These are phyloP conservation scores for Rhytidiadelphus loreus DNA, from an alignment of 225 moss, liverwort and hornwort genomes.

Conservation along the genomic window DNA sequence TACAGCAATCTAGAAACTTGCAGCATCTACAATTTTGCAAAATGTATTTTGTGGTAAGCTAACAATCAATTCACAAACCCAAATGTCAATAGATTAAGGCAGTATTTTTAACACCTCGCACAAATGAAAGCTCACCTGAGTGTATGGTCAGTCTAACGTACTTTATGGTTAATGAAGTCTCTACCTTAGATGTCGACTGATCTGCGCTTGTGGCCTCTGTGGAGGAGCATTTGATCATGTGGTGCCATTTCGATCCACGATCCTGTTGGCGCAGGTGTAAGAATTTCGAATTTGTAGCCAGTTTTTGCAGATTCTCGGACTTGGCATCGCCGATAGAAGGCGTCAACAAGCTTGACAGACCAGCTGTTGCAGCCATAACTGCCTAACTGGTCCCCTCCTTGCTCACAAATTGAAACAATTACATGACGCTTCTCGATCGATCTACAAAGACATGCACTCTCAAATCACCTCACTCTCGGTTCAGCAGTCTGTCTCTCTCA, in stretches of 20 bases:
- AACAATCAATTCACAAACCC: not conserved
- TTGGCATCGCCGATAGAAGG: not conserved
- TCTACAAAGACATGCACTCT: not conserved
- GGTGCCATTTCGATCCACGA: not conserved
- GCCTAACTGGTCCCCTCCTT: not conserved
- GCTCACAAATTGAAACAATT: not conserved
- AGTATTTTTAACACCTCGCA: not conserved
- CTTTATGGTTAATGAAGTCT: not conserved
- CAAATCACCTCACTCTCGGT: not conserved
- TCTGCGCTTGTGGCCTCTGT: not conserved
- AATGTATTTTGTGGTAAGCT: not conserved
- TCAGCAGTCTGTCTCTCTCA: too few species aligned
- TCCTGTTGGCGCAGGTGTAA: not conserved
- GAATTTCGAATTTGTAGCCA: not conserved
- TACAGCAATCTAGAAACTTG: not conserved
- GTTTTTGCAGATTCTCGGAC: not conserved
- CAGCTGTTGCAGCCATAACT: not conserved
- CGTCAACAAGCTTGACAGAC: not conserved
- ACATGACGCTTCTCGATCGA: not conserved
- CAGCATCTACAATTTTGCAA: not conserved
- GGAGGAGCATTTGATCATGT: not conserved
- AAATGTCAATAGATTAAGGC: not conserved
- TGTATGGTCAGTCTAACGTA: not conserved
- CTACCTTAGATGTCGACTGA: not conserved
- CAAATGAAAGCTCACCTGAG: not conserved